Evolutionary conservation across 495 filamentous ascomycete genomes (phyloP).

Genomic region (Trichocladium antarcticum): DNA sequence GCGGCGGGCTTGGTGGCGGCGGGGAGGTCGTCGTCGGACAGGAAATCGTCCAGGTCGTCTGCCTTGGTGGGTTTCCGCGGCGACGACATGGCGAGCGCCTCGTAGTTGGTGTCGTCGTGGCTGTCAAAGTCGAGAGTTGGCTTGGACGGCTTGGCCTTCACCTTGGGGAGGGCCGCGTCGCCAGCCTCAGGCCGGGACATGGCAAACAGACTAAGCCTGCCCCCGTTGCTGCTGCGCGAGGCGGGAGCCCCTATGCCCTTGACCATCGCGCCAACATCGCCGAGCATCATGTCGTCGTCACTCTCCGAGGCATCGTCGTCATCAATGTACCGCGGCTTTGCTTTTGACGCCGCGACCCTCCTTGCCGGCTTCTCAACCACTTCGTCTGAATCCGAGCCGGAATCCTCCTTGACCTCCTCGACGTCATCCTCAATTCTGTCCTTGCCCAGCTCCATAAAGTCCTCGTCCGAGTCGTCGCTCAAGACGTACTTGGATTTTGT

Average conservation of each 20-base stretch:
- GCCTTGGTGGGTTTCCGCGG: slow-evolving; percentile 43
- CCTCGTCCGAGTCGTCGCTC: slow-evolving; percentile 38
- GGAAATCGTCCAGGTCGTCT: slow-evolving; percentile 49
- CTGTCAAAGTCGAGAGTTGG: slow-evolving; percentile 45
- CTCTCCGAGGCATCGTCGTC: slow-evolving; percentile 30
- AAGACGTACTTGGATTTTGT: slow-evolving; percentile 38
- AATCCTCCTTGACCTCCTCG: slow-evolving; percentile 3
- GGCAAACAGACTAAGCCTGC: slow-evolving; percentile 55
- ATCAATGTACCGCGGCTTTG: slow-evolving; percentile 8
- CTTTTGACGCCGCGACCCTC: slow-evolving; percentile 10
- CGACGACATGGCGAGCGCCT: slow-evolving; percentile 55
- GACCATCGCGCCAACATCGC: slow-evolving; percentile 79
- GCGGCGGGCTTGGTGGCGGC: slow-evolving; percentile 31
- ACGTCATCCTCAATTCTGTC: slow-evolving; percentile 3
- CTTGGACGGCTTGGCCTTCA: slow-evolving; percentile 43
- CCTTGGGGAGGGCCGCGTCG: slow-evolving; percentile 34
- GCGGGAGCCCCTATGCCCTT: slow-evolving; percentile 63
- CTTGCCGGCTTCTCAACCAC: slow-evolving; percentile 11
- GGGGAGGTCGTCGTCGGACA: slow-evolving; percentile 49
- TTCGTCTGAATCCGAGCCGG: slow-evolving; percentile 4
- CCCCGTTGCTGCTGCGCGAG: slow-evolving; percentile 34
- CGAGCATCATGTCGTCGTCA: slow-evolving; percentile 49
- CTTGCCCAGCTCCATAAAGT: slow-evolving; percentile 25
- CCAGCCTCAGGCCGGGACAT: slow-evolving; percentile 55
- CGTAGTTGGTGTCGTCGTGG: slow-evolving; percentile 76